Evolutionary conservation across 1,284 basidiomycete species (phyloP).

Genomic region (Cutaneotrichosporon cyanovorans): DNA sequence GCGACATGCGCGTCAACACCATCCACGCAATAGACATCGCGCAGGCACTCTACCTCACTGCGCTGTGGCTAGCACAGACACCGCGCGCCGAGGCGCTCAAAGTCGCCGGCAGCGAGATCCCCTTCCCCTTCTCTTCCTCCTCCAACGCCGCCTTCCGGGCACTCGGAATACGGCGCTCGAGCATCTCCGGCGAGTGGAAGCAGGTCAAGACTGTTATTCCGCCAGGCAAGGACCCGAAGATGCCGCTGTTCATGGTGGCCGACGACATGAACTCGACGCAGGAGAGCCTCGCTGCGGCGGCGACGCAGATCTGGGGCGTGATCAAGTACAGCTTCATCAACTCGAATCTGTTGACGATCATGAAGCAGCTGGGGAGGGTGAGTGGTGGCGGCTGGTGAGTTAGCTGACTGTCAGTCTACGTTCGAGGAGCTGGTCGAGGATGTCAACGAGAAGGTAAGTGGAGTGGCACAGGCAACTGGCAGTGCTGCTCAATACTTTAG

Average conservation of each 20-base stretch:
- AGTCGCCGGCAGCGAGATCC: conserved; percentile 59
- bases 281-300: conserved; percentile 61
- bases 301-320: conserved; percentile 64
- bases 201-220: conserved; percentile 47
- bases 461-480: not conserved
- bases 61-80: conserved; percentile 26
- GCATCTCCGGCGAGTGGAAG: conserved; percentile 8
- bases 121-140: conserved; percentile 46
- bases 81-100: conserved; percentile 20
- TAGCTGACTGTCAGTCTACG: conserved; percentile 7
- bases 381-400: not conserved
- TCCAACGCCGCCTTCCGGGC: conserved; percentile 6
- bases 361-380: conserved; percentile 40
- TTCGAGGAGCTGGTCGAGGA: conserved; percentile 18
- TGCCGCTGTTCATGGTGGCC: conserved; percentile 75
- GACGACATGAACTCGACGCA: conserved; percentile 74
- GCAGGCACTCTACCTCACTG: conserved; percentile 62
- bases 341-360: conserved; percentile 56
- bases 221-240: conserved; percentile 50
- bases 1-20: conserved; percentile 70
- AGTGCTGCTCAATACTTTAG: not conserved
- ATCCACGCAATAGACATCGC: conserved; percentile 72
- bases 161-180: too few relatives aligned
- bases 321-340: conserved; percentile 81
- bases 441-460: conserved; percentile 14